A percentile compares a stretch with the other conserved stretches of the same genome.
phyloP scores from a whole-genome alignment of 352 stramenopile genomes.

The Thraustotheca clavata region DNA sequence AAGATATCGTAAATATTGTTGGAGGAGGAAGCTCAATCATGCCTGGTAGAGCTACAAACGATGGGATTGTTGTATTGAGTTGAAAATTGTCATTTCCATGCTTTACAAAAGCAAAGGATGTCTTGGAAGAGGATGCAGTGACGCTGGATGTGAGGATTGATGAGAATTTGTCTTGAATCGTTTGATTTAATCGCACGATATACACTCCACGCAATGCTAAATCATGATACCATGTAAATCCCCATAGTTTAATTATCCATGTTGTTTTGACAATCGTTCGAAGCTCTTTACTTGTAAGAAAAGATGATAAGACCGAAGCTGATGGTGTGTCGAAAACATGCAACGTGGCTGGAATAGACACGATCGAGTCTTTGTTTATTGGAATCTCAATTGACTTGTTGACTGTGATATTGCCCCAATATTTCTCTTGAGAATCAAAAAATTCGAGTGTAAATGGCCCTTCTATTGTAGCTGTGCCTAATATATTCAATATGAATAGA shows the following conservation, averaged over 20 bases:
- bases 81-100: slow-evolving; percentile 6
- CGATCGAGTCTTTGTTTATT: background rate
- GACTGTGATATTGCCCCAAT: slow-evolving; percentile 1
- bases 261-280: background rate
- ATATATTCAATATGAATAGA: background rate
- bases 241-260: slow-evolving; percentile 14
- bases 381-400: background rate
- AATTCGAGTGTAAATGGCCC: background rate
- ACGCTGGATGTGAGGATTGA: background rate
- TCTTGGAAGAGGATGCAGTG: background rate
- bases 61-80: slow-evolving; percentile 17
- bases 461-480: background rate
- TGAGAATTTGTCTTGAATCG: slow-evolving; percentile 9
- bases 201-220: background rate
- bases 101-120: slow-evolving; percentile 6
- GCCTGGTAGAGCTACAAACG: slow-evolving; percentile 5
- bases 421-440: slow-evolving; percentile 1
- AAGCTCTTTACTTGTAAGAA: slow-evolving; percentile 7
- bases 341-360: slow-evolving; percentile 14
- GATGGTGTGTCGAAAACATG: slow-evolving; percentile 1
- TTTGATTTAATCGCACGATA: slow-evolving; percentile 1
- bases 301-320: background rate
- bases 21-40: background rate
- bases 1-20: slow-evolving; percentile 3
- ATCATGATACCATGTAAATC: slow-evolving; percentile 10